phyloP scores from a whole-genome alignment of 139 green algal genomes.

The Chlamydomonas schloesseri region DNA sequence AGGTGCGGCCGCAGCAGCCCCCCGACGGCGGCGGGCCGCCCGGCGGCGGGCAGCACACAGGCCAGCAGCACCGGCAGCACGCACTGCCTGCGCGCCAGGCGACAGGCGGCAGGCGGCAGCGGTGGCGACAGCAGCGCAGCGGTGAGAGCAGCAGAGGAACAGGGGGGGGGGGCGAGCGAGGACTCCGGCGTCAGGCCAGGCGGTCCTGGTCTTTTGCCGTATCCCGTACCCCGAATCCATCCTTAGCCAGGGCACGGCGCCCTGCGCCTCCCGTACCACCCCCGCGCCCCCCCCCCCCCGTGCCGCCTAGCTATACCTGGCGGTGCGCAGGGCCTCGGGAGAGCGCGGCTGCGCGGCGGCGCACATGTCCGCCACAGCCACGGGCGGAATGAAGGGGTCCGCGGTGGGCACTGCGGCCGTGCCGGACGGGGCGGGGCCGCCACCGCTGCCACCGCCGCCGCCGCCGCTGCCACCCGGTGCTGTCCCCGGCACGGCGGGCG shows the following conservation, averaged over 20 bases:
- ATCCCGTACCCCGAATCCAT: too few relatives aligned
- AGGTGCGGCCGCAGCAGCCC: slow-evolving; percentile 20
- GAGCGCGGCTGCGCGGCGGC: neutral
- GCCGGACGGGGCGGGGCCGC: neutral
- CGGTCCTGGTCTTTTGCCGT: too few relatives aligned
- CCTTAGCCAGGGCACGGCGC: too few relatives aligned
- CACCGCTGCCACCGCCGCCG: neutral
- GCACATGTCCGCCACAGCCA: neutral
- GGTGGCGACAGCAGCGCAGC: too few relatives aligned
- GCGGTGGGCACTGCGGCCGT: neutral
- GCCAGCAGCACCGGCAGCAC: slow-evolving; percentile 50
- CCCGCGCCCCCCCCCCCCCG: neutral
- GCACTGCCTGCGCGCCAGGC: slow-evolving; percentile 26
- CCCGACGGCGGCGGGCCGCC: too few relatives aligned
- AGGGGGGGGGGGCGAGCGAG: too few relatives aligned
- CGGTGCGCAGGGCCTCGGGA: slow-evolving; percentile 3
- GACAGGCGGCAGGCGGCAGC: too few relatives aligned
- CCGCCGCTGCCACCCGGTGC: too few relatives aligned
- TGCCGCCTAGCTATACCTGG: too few relatives aligned
- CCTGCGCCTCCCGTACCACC: too few relatives aligned
- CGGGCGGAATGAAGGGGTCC: neutral
- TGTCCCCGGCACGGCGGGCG: neutral
- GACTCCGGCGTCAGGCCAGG: too few relatives aligned
- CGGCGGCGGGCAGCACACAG: slow-evolving; percentile 31
- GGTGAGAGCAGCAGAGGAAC: too few relatives aligned